A percentile compares a stretch with the other conserved stretches of the same genome.
Evolutionary conservation across 495 filamentous ascomycete genomes (phyloP).

Genomic region (Trichoderma asperelloides): DNA sequence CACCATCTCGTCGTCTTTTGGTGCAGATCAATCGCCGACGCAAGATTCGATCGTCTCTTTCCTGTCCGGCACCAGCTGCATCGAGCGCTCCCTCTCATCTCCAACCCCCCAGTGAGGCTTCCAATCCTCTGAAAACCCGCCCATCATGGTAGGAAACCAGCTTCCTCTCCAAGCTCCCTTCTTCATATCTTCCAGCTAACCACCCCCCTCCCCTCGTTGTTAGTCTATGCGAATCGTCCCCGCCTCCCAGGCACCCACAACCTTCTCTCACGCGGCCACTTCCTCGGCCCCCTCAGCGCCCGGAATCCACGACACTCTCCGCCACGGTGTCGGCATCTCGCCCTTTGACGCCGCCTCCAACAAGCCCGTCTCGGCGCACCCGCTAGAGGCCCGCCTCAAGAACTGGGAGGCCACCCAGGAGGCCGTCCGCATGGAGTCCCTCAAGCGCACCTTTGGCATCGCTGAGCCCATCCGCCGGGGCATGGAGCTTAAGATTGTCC

Average conservation of each 20-base stretch:
- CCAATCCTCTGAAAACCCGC: conserved; percentile 11
- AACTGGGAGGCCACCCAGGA: conserved; percentile 82
- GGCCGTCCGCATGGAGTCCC: conserved; percentile 71
- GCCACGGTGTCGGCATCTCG: conserved; percentile 59
- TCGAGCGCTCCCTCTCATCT: not conserved
- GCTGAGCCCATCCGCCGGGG: conserved; percentile 88
- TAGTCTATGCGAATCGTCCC: conserved; percentile 89
- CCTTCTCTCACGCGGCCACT: conserved; percentile 48
- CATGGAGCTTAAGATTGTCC: conserved; percentile 86
- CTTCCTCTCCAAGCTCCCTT: not conserved
- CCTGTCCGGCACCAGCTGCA: not conserved
- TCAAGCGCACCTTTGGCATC: conserved; percentile 80
- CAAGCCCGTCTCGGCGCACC: conserved; percentile 59
- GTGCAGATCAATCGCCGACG: not conserved
- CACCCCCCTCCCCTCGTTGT: conserved; percentile 5
- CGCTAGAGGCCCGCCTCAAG: conserved; percentile 80
- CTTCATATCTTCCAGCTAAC: conserved; percentile 15
- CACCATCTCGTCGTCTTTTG: no score
- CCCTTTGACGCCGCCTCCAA: conserved; percentile 31
- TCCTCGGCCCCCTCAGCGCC: conserved; percentile 78
- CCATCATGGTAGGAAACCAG: conserved; percentile 39
- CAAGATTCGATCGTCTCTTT: not conserved
- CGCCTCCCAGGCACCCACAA: conserved; percentile 46
- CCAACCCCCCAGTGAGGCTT: not conserved
- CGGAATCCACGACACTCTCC: conserved; percentile 85